Base-by-base conservation (phyloP, 352 stramenopile genomes). In the Phytopythium cucurbitacearum region DNA sequence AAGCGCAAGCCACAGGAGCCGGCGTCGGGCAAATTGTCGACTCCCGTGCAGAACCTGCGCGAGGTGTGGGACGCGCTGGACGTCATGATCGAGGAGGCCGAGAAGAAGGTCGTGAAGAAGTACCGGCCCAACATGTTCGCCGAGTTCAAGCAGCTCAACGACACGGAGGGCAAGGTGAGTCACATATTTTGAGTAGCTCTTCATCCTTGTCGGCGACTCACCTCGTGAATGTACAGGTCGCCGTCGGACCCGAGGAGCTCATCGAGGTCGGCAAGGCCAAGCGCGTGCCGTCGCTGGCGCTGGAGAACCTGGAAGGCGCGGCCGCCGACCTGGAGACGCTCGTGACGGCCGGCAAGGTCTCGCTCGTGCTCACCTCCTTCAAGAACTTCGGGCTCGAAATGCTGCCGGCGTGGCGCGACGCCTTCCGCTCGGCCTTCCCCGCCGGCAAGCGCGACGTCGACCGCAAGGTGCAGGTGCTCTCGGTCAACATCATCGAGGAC, bases 141-240 rank as follows among this genome's bases (percentile, higher is more conserved):
- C 49, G 85, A 94, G 68, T 92, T 93, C 66, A 94, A 94, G 67
- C 71, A 89, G 65, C 82, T 91, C 57, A 94, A 94, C 66, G 85
- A 94, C 60, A 94, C 78, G 42, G 70, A 87, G 41, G 85, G 85
- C 28, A 94, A 94, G 64, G 21, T 28, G 71, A 28, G 21, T 2
- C 1, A 2, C 21, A 28, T 1, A 28, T 28, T 2, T 2, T 28
- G 21, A 2, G 21, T 2, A 2, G 21, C 21, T 28, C 21, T 2
- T 28, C 21, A 28, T 28, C 21, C 21, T 28, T 28, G 21, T 28
- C 21, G 1, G 1, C 21, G 21, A 28, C 21, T 28, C 21, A 28
- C 2, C 40, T 49, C 37, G 21, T 28, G 21, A 2, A 2, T 28
- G 21, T 28, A 28, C 21, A 28, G 21, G 69, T 90, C 32, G 49